Base-by-base conservation (phyloP, 331 rosid species). In the Acacia pycnantha region DNA sequence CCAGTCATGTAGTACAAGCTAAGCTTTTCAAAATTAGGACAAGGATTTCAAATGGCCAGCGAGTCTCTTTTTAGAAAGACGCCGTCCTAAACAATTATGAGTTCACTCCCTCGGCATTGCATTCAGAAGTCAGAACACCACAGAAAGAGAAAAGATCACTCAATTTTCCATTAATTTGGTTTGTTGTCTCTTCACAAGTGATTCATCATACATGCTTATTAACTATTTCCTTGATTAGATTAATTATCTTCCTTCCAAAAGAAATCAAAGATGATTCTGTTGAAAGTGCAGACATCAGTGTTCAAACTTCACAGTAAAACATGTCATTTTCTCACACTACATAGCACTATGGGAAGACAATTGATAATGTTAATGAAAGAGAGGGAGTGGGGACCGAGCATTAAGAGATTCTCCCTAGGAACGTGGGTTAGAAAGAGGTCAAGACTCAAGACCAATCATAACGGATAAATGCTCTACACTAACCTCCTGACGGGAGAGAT, bases 21-120 rank as follows among this genome's bases (percentile, higher is more conserved):
- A 53, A 70, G 51, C 22, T 47, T 71, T n/a, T 53, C 21, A 37
- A 37, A 37, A 37, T 37, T 37, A 47, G 47, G 64, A 48, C 62
- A 79, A 40, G 46, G 68, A 77, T 62, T 80, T 80, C 59, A 47
- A 82, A 69, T 51, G 58, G 72, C 62, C 74, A 61, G 27, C 53
- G 44, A 79, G 66, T 21, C 3, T 31, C 54, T 24, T 66, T 77
- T 74, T 59, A 9, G 41, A 44, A 70, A 64, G 24, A 74, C 26
- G 43, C 73, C 11, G 9, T 29, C 33, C 78, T 29, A 70, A 22
- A 70, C 73, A 46, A 41, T 29, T 77, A 71, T 59, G 43, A 64
- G 43, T 35, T 66, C 82, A 19, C 65, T 65, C 67, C 67, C 64
- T 64, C 14, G 0, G 59, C 70, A 72, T 33, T 70, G 40, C 29